A percentile compares a stretch with the other conserved stretches of the same genome.
These are phyloP conservation scores for Tremella yokohamensis DNA, from an alignment of 768 basidiomycete species.

Conservation along the genomic window DNA sequence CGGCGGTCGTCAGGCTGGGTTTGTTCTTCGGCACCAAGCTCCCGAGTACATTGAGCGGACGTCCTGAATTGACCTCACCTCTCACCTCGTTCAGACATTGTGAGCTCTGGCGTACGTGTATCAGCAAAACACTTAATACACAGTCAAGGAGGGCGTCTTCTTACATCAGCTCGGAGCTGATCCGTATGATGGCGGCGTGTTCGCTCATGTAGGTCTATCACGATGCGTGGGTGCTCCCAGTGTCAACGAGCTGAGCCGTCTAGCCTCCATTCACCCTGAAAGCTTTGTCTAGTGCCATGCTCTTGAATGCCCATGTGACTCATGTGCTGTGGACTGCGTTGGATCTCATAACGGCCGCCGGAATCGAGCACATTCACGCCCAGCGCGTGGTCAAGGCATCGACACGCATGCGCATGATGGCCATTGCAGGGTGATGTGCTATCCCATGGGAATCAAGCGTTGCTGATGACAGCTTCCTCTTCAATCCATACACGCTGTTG, in stretches of 20 bases:
- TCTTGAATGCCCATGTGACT: not conserved
- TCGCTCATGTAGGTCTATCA: constrained; percentile 67
- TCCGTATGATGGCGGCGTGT: constrained; percentile 80
- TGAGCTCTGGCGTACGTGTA: constrained; percentile 53
- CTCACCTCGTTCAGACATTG: constrained; percentile 73
- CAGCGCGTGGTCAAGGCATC: too few species aligned
- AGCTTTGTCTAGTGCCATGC: not conserved
- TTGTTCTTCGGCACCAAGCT: constrained; percentile 15
- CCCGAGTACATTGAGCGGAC: constrained; percentile 56
- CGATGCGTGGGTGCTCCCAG: not conserved
- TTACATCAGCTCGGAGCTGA: constrained; percentile 71
- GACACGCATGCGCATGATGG: too few species aligned
- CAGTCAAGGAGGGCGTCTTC: constrained; percentile 87
- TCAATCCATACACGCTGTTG: constrained; percentile 83
- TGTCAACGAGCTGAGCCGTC: constrained; percentile 57
- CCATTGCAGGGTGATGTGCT: too few species aligned
- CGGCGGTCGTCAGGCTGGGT: constrained; percentile 14
- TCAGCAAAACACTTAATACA: constrained; percentile 1
- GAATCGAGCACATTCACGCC: too few species aligned
- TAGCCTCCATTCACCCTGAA: too few species aligned
- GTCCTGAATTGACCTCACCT: constrained; percentile 76
- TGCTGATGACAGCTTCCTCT: constrained; percentile 62
- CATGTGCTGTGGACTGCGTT: not conserved
- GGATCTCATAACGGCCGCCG: too few species aligned
- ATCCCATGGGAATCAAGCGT: too few species aligned